A percentile compares a stretch with the other conserved stretches of the same genome.
phyloP scores from a whole-genome alignment of 345 rosid genomes.

The Iberis pinnata region DNA sequence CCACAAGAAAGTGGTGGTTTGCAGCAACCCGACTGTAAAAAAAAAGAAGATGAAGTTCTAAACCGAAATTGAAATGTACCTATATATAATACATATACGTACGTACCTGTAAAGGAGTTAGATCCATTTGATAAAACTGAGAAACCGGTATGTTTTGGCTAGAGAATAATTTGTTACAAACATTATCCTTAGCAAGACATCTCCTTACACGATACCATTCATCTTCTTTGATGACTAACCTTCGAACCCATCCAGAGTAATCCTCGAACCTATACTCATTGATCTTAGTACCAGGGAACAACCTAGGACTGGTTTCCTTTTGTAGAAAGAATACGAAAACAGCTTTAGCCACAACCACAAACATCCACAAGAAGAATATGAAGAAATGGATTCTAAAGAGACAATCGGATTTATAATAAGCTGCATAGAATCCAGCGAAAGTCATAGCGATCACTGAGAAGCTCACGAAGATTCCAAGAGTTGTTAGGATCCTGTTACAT shows the following conservation, averaged over 20 bases:
- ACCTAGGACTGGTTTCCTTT: slow-evolving; percentile 14
- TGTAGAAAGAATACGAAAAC: slow-evolving; percentile 10
- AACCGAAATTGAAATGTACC: slow-evolving; percentile 9
- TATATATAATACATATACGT: neutral
- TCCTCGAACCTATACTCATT: slow-evolving; percentile 27
- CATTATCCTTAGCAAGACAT: slow-evolving; percentile 26
- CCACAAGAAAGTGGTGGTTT: slow-evolving; percentile 36
- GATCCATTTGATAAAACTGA: slow-evolving; percentile 23
- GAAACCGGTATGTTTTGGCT: slow-evolving; percentile 25
- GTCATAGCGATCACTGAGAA: slow-evolving; percentile 22
- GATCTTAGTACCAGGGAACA: slow-evolving; percentile 28
- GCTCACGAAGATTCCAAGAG: slow-evolving; percentile 25
- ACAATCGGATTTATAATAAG: slow-evolving; percentile 30
- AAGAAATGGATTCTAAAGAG: slow-evolving; percentile 28
- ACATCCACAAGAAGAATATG: slow-evolving; percentile 31
- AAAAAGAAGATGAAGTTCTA: neutral
- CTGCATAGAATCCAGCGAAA: slow-evolving; percentile 23
- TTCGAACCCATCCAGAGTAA: slow-evolving; percentile 31
- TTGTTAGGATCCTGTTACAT: slow-evolving; percentile 22
- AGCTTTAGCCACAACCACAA: slow-evolving; percentile 24
- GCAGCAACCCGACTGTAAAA: slow-evolving; percentile 26
- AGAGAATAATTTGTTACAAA: slow-evolving; percentile 19
- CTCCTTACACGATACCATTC: slow-evolving; percentile 31
- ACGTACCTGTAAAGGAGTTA: slow-evolving; percentile 30
- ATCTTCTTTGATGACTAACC: slow-evolving; percentile 29